Percentiles rank a stretch among this genome's conserved stretches.
These are phyloP conservation scores for Vigna angularis DNA, from an alignment of 306 rosid genomes.

Conservation along the genomic window DNA sequence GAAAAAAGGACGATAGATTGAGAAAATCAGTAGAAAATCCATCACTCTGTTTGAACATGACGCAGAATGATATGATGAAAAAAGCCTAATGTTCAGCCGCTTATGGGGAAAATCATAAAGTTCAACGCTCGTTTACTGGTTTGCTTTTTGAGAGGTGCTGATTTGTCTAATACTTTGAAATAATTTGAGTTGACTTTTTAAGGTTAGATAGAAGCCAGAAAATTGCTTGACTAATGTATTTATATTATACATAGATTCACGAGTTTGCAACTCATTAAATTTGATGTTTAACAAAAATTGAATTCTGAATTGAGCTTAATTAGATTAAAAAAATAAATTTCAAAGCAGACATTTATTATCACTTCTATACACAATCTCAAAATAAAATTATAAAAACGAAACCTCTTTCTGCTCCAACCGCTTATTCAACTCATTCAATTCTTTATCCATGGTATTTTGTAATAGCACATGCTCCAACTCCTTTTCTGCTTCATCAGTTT, in stretches of 20 bases:
- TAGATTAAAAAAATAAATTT: conserved; percentile 15
- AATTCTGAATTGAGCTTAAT: neutral
- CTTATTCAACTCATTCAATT: conserved; percentile 75
- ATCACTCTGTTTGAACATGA: conserved; percentile 27
- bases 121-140: conserved; percentile 5
- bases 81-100: conserved; percentile 1
- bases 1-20: conserved; percentile 5
- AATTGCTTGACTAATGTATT: conserved; percentile 1
- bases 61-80: conserved; percentile 21
- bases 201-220: conserved; percentile 6
- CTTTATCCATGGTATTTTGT: conserved; percentile 77
- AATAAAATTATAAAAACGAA: conserved; percentile 34
- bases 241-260: conserved; percentile 14
- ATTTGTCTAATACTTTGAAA: conserved; percentile 18
- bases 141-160: conserved; percentile 9
- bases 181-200: neutral
- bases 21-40: conserved; percentile 36
- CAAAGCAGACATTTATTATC: conserved; percentile 3
- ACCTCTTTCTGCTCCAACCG: conserved; percentile 91
- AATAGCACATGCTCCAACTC: conserved; percentile 75
- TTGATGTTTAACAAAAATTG: neutral
- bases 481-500: conserved; percentile 65
- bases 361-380: conserved; percentile 8
- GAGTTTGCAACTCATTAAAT: conserved; percentile 13
- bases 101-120: conserved; percentile 2